Conservation (phyloP, 768 basidiomycete species). For the Pleurotus djamor region DNA sequence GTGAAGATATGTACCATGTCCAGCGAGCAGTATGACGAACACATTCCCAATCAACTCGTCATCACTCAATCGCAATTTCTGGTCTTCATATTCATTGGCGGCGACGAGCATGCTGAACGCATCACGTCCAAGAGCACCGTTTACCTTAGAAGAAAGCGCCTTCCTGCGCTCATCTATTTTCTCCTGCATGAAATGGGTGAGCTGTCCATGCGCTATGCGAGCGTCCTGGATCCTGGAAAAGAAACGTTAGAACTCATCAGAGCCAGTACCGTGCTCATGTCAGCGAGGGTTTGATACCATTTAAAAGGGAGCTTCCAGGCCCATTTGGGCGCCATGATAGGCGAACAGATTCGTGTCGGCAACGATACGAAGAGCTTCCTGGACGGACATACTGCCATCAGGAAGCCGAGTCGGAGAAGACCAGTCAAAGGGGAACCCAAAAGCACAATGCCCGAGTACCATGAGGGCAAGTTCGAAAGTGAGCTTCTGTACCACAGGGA, state of each 20-base stretch:
- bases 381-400: slow-evolving; percentile 35
- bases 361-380: slow-evolving; percentile 33
- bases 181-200: slow-evolving; percentile 33
- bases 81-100: slow-evolving; percentile 39
- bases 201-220: slow-evolving; percentile 24
- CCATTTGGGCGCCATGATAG: slow-evolving; percentile 33
- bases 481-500: slow-evolving; percentile 27
- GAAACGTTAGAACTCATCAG: background rate
- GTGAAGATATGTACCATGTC: slow-evolving; percentile 49
- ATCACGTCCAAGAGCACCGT: slow-evolving; percentile 19
- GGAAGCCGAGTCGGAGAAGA: slow-evolving; percentile 29
- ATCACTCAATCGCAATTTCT: slow-evolving; percentile 36
- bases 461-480: slow-evolving; percentile 42
- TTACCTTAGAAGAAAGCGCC: slow-evolving; percentile 16
- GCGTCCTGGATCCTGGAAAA: slow-evolving; percentile 21
- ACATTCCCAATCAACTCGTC: slow-evolving; percentile 49
- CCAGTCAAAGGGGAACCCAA: slow-evolving; percentile 44
- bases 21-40: slow-evolving; percentile 52
- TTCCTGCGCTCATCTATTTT: slow-evolving; percentile 31
- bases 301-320: slow-evolving; percentile 29
- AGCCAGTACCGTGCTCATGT: background rate
- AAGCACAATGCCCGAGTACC: slow-evolving; percentile 42
- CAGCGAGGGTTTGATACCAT: slow-evolving; percentile 21
- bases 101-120: slow-evolving; percentile 41
- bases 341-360: slow-evolving; percentile 23